Percentiles rank a stretch among this genome's conserved stretches.
phyloP scores from a whole-genome alignment of 2,329 filamentous ascomycete genomes.

The Juglanconis juglandina region DNA sequence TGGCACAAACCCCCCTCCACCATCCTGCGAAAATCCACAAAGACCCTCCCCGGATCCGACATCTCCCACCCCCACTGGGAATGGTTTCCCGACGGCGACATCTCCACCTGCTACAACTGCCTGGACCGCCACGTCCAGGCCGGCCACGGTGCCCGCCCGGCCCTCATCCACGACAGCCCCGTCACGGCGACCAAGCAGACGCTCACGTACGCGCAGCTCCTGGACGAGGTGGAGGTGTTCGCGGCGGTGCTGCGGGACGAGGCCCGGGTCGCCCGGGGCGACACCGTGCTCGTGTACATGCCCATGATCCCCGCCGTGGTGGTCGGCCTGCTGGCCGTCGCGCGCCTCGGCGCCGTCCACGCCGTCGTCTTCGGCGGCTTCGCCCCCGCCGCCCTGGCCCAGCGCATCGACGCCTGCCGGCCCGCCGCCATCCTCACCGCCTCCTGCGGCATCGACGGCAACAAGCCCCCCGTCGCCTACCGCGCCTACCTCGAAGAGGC shows the following conservation, averaged over 20 bases:
- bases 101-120: constrained; percentile 90
- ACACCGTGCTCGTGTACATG: constrained; percentile 91
- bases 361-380: constrained; percentile 94
- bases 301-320: constrained; percentile 90
- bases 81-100: constrained; percentile 87
- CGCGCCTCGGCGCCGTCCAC: constrained; percentile 81
- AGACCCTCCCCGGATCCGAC: constrained; percentile 56
- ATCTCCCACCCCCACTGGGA: constrained; percentile 73
- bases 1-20: constrained; percentile 76
- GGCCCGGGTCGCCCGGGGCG: constrained; percentile 76
- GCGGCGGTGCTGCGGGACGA: constrained; percentile 80
- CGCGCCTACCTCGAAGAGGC: constrained; percentile 73
- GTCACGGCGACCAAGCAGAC: constrained; percentile 71
- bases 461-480: constrained; percentile 77
- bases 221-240: constrained; percentile 75
- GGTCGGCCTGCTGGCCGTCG: constrained; percentile 80
- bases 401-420: constrained; percentile 79
- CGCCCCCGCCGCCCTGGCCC: constrained; percentile 73
- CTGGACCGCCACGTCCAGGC: constrained; percentile 81
- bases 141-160: constrained; percentile 69
- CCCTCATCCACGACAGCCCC: constrained; percentile 85
- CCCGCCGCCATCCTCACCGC: constrained; percentile 79
- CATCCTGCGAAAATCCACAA: constrained; percentile 58
- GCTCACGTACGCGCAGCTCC: constrained; percentile 71
- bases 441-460: constrained; percentile 86